Evolutionary conservation across 495 filamentous ascomycete genomes (phyloP).

Genomic region (Amphirosellinia nigrospora): DNA sequence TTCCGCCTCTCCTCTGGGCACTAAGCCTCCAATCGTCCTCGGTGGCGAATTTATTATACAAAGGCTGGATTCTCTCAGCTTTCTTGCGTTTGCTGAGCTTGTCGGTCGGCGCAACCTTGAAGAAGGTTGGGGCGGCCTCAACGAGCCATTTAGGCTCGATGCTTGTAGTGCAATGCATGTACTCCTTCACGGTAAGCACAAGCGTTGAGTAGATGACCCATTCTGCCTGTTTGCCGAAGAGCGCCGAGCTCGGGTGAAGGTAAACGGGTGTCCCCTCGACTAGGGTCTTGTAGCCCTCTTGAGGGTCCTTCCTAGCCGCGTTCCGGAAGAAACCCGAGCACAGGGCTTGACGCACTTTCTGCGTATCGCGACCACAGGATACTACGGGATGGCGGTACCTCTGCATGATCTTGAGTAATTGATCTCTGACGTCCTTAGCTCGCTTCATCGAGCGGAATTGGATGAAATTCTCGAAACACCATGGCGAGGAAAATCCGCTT

Average conservation of each 20-base stretch:
- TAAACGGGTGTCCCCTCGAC: constrained; percentile 95
- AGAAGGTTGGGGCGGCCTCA: constrained; percentile 95
- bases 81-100: constrained; percentile 89
- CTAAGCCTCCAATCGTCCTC: constrained; percentile 94
- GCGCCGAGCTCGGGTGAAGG: constrained; percentile 85
- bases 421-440: constrained; percentile 88
- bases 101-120: constrained; percentile 94
- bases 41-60: constrained; percentile 86
- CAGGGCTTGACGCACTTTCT: constrained; percentile 87
- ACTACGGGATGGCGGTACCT: constrained; percentile 81
- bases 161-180: constrained; percentile 90
- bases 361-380: constrained; percentile 84
- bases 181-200: constrained; percentile 93
- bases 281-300: constrained; percentile 95
- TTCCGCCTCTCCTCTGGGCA: constrained; percentile 84
- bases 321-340: constrained; percentile 97
- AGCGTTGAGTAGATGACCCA: constrained; percentile 92
- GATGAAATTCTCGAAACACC: constrained; percentile 99
- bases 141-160: constrained; percentile 95
- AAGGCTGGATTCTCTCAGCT: constrained; percentile 90
- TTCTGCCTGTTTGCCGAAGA: constrained; percentile 95
- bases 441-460: constrained; percentile 86
- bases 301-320: constrained; percentile 90
- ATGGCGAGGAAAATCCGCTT: constrained; percentile 78
- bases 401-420: constrained; percentile 91